A percentile compares a stretch with the other conserved stretches of the same genome.
These are phyloP conservation scores for Penicillium coffeae DNA, from an alignment of 495 filamentous ascomycete species.

Conservation along the genomic window DNA sequence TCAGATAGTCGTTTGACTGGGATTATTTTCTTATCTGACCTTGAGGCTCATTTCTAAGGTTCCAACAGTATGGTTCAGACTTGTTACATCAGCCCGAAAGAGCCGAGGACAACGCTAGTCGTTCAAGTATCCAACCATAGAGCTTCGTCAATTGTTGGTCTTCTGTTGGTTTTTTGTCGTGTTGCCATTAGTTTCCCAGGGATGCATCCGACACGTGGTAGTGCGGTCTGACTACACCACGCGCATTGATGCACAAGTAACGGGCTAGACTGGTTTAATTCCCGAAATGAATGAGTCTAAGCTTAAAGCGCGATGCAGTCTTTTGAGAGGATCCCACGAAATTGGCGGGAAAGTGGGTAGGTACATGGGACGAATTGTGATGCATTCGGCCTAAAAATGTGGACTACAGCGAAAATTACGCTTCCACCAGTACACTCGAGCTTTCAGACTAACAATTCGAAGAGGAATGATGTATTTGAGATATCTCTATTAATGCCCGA, in stretches of 20 bases:
- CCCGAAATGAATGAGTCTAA: not conserved
- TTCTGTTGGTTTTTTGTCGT: not conserved
- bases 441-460: not conserved
- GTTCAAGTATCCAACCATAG: not conserved
- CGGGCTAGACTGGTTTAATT: not conserved
- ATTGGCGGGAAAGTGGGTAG: too few species aligned
- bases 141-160: not conserved
- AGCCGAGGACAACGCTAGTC: not conserved
- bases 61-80: not conserved
- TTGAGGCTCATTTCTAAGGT: not conserved
- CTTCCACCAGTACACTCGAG: too few species aligned
- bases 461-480: not conserved
- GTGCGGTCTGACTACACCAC: not conserved
- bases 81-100: not conserved
- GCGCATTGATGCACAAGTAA: not conserved
- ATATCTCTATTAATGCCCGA: not conserved
- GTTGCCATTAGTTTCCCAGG: not conserved
- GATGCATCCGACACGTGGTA: not conserved
- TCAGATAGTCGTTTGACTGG: too few species aligned
- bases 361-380: too few species aligned
- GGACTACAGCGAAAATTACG: too few species aligned
- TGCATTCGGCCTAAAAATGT: too few species aligned
- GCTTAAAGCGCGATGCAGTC: too few species aligned
- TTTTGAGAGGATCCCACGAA: too few species aligned
- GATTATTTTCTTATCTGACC: too few species aligned